Evolutionary conservation across 805 yeast species (phyloP), one percentile per base, ranked within the genome.

Genomic region (Barnettozyma vustinii): DNA sequence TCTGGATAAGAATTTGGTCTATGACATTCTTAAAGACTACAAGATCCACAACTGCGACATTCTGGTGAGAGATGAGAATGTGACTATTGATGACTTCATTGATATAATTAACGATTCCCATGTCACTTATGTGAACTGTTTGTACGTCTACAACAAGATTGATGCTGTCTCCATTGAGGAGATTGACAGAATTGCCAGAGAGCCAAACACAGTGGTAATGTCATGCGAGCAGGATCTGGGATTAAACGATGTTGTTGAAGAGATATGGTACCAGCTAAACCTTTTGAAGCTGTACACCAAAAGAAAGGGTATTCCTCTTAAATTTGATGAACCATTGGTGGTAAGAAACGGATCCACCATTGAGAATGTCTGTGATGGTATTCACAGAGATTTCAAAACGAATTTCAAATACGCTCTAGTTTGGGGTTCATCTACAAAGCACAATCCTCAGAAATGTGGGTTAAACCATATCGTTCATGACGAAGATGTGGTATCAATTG

Each of bases 371-470:
- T 92, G 99, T 71, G 91, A 92, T 62, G 77, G 94, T 12, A 84
- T 92, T 53, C 98, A 92, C 65, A 79, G 96, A 57, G 97, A 91
- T 60, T 86, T 92, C 75, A 91, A 90, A 62, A 83, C 85, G 55
- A 88, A 86, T 60, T 92, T 94, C 74, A 88, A 90, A 65, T 90
- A 91, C 64, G 98, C 98, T 0, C 69, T 90, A 60, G 97, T 92
- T 6, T 92, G 98, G 97, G 99, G 99, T 0, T 81, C 91, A 1
- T 84, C 95, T 42, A 86, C 97, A 7, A 94, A 94, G 65, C 96
- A 89, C 63, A 87, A 92, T 33, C 98, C 98, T 4, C 99, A 92
- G 63, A 92, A 92, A 63, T 92, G 98, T 73, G 98, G 99, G 0
- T 72, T 92, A 49, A 78, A 64, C 53, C 99, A 92, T 64, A 71